These are phyloP conservation scores for Aspergillus campestris DNA, from an alignment of 495 filamentous ascomycete species.

Conservation along the genomic window DNA sequence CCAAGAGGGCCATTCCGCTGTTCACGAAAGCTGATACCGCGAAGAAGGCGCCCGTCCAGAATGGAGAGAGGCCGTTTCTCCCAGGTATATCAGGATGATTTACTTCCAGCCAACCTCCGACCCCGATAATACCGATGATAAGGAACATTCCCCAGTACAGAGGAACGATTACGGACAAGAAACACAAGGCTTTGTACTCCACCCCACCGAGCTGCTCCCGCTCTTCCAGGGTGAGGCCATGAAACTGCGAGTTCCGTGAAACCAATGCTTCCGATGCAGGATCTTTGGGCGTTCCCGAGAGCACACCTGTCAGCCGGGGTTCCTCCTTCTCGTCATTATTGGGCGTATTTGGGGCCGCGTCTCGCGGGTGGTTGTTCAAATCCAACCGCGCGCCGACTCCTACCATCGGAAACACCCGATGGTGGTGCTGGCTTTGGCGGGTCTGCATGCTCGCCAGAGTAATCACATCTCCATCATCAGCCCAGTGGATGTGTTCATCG, in stretches of 20 bases:
- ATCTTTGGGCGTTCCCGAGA: constrained; percentile 27
- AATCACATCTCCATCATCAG: constrained; percentile 25
- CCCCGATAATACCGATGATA: constrained; percentile 57
- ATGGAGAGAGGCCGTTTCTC: constrained; percentile 64
- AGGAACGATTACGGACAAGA: constrained; percentile 63
- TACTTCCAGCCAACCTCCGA: constrained; percentile 62
- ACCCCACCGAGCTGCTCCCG: constrained; percentile 67
- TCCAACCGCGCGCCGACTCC: constrained; percentile 46
- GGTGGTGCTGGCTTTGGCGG: constrained; percentile 18
- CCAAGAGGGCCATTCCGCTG: constrained; percentile 76
- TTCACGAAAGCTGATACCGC: constrained; percentile 74
- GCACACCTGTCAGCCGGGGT: constrained; percentile 17
- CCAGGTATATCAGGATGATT: constrained; percentile 48
- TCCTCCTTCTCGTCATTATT: constrained; percentile 10
- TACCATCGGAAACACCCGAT: constrained; percentile 41
- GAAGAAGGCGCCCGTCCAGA: constrained; percentile 40
- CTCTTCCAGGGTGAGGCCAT: constrained; percentile 57
- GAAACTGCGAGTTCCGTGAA: constrained; percentile 67
- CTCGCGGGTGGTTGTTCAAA: constrained; percentile 31
- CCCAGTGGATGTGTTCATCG: constrained; percentile 13
- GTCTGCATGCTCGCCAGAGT: constrained; percentile 20
- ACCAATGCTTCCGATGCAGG: constrained; percentile 40
- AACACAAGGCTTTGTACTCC: constrained; percentile 70
- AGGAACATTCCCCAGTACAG: constrained; percentile 69
- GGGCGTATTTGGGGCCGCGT: constrained; percentile 15